These are phyloP conservation scores for Scedosporium minutisporum DNA, from an alignment of 2,329 filamentous ascomycete genomes.

Conservation along the genomic window DNA sequence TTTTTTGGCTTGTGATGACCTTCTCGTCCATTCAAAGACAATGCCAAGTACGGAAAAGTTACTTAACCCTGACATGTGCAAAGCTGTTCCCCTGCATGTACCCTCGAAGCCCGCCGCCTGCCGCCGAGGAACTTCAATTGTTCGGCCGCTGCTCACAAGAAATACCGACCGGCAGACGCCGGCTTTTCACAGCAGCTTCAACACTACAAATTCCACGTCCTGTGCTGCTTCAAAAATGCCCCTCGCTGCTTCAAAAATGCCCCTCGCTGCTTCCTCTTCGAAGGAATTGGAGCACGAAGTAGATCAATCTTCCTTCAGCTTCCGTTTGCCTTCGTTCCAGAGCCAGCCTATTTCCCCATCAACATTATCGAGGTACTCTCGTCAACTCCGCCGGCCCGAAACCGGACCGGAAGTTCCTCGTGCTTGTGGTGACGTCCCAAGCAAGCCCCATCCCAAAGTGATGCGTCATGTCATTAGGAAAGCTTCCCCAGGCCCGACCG, in stretches of 20 bases:
- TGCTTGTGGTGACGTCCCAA: background rate
- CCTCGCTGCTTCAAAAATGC: too few species aligned
- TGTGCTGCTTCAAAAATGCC: too few species aligned
- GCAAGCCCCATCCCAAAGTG: background rate
- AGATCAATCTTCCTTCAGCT: too few species aligned
- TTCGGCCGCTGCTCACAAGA: background rate
- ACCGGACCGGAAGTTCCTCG: background rate
- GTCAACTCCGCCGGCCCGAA: background rate
- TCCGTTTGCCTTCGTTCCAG: background rate
- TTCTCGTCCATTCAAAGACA: too few species aligned
- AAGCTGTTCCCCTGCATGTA: background rate
- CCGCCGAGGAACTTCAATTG: background rate
- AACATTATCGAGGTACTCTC: background rate
- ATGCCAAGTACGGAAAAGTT: too few species aligned
- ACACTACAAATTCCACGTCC: too few species aligned
- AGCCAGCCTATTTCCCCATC: too few species aligned
- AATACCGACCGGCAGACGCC: background rate
- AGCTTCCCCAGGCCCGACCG: constrained; percentile 1
- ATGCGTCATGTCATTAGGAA: background rate
- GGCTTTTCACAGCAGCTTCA: background rate
- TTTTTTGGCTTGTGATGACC: too few species aligned
- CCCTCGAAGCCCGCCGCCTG: background rate
- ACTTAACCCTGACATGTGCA: background rate
- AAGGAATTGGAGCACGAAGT: too few species aligned
- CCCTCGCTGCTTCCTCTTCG: too few species aligned